These are phyloP conservation scores for Neonectria faginata DNA, from an alignment of 2,329 filamentous ascomycete genomes.

Conservation along the genomic window DNA sequence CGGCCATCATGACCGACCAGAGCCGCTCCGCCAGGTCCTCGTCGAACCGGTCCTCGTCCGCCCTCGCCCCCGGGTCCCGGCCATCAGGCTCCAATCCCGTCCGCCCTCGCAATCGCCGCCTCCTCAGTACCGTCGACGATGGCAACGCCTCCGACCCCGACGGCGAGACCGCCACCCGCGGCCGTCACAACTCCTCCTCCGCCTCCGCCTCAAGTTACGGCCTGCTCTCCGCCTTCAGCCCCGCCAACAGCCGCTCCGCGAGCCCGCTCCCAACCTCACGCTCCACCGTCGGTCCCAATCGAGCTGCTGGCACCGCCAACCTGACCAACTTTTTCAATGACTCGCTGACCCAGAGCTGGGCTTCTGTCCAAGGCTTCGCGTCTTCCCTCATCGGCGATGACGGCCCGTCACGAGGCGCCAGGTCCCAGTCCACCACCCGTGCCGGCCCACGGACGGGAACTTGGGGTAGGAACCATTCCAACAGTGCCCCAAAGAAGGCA, in stretches of 20 bases:
- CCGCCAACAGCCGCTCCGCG: constrained; percentile 56
- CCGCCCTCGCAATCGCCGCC: constrained; percentile 65
- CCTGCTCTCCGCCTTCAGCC: constrained; percentile 50
- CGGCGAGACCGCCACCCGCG: constrained; percentile 35
- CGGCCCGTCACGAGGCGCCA: constrained; percentile 28
- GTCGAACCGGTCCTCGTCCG: constrained; percentile 60
- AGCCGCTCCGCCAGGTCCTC: constrained; percentile 47
- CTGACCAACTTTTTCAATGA: constrained; percentile 59
- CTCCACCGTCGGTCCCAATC: constrained; percentile 45
- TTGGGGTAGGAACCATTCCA: constrained; percentile 37
- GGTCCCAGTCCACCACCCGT: constrained; percentile 41
- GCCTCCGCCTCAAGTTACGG: constrained; percentile 44
- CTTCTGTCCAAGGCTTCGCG: constrained; percentile 66
- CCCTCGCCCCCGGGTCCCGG: constrained; percentile 56
- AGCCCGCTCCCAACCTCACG: constrained; percentile 63
- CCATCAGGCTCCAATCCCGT: constrained; percentile 55
- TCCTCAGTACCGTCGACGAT: constrained; percentile 49
- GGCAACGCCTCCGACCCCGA: constrained; percentile 40
- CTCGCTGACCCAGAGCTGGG: constrained; percentile 66
- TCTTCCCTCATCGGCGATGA: constrained; percentile 54
- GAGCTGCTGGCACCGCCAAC: constrained; percentile 52
- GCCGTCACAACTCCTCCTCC: constrained; percentile 36
- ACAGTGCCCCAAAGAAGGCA: constrained; percentile 32
- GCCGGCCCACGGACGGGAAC: constrained; percentile 38
- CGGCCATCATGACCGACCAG: constrained; percentile 53